These are phyloP conservation scores for Xylaria longipes DNA, from an alignment of 495 filamentous ascomycete species.

Conservation along the genomic window DNA sequence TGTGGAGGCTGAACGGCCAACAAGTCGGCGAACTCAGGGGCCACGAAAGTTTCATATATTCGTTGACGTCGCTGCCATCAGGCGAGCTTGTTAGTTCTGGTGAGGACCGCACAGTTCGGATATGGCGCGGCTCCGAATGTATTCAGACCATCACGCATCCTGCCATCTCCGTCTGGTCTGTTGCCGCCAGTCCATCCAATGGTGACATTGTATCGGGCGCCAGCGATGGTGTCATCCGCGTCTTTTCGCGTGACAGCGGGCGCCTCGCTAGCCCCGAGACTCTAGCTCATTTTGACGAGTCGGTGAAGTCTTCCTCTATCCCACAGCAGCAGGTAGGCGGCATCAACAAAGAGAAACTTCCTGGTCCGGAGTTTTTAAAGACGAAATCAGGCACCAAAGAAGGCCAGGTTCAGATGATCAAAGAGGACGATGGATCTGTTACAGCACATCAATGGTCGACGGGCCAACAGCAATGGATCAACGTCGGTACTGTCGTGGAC, in stretches of 20 bases:
- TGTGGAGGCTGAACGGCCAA: conserved; percentile 80
- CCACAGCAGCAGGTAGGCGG: conserved; percentile 77
- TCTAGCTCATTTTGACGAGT: conserved; percentile 74
- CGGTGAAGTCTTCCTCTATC: conserved; percentile 82
- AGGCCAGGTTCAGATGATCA: conserved; percentile 91
- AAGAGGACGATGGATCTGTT: conserved; percentile 76
- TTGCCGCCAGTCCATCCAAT: conserved; percentile 78
- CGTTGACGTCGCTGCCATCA: conserved; percentile 74
- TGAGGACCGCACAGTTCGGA: conserved; percentile 87
- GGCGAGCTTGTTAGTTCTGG: conserved; percentile 90
- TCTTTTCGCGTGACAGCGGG: conserved; percentile 79
- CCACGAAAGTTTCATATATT: conserved; percentile 96
- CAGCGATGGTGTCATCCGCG: conserved; percentile 84
- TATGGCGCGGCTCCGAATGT: conserved; percentile 85
- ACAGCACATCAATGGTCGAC: conserved; percentile 83
- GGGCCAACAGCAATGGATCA: conserved; percentile 70
- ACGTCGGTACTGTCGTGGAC: conserved; percentile 92
- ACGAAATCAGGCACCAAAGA: conserved; percentile 86
- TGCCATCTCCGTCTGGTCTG: conserved; percentile 94
- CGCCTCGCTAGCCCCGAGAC: conserved; percentile 67
- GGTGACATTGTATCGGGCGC: conserved; percentile 93
- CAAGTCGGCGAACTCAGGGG: conserved; percentile 77
- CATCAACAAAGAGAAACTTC: conserved; percentile 88
- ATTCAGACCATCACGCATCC: conserved; percentile 97
- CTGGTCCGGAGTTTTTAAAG: conserved; percentile 82